These are phyloP conservation scores for Domatiomyces globalis DNA, from an alignment of 2,329 filamentous ascomycete species.

Conservation along the genomic window DNA sequence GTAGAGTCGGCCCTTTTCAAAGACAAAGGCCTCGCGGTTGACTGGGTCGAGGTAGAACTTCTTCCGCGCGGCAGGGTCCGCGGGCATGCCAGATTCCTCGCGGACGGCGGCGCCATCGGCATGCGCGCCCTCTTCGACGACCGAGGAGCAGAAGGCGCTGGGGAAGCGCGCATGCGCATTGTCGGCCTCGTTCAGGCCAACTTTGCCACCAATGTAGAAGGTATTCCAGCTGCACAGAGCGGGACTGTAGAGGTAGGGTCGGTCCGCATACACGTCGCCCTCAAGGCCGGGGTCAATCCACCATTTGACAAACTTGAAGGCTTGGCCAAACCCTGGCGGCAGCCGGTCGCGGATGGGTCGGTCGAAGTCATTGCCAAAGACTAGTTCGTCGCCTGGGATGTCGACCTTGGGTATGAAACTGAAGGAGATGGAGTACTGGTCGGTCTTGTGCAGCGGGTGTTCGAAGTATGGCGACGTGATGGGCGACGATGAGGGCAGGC, in stretches of 20 bases:
- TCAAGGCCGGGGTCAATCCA: constrained; percentile 83
- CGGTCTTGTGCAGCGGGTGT: constrained; percentile 51
- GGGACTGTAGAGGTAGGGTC: constrained; percentile 73
- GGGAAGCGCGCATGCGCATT: constrained; percentile 15
- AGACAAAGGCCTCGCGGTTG: constrained; percentile 43
- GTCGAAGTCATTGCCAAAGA: constrained; percentile 95
- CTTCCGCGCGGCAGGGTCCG: constrained; percentile 39
- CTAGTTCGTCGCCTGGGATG: constrained; percentile 57
- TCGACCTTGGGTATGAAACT: constrained; percentile 56
- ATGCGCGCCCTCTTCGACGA: constrained; percentile 54
- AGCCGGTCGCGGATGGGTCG: constrained; percentile 73
- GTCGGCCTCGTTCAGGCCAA: constrained; percentile 8
- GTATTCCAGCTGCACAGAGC: constrained; percentile 68
- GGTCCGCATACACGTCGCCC: constrained; percentile 75
- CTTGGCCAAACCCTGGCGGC: constrained; percentile 72
- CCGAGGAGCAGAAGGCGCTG: constrained; percentile 33
- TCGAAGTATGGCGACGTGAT: constrained; percentile 64
- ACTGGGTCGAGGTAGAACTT: constrained; percentile 46
- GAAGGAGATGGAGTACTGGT: constrained; percentile 77
- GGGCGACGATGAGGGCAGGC: constrained; percentile 59
- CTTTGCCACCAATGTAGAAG: constrained; percentile 40
- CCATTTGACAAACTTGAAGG: constrained; percentile 75
- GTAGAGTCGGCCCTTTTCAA: constrained; percentile 49
- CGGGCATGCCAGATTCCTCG: constrained; percentile 37
- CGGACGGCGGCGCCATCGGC: constrained; percentile 38